phyloP scores from a whole-genome alignment of 306 rosid genomes.

The Glycine latifolia region DNA sequence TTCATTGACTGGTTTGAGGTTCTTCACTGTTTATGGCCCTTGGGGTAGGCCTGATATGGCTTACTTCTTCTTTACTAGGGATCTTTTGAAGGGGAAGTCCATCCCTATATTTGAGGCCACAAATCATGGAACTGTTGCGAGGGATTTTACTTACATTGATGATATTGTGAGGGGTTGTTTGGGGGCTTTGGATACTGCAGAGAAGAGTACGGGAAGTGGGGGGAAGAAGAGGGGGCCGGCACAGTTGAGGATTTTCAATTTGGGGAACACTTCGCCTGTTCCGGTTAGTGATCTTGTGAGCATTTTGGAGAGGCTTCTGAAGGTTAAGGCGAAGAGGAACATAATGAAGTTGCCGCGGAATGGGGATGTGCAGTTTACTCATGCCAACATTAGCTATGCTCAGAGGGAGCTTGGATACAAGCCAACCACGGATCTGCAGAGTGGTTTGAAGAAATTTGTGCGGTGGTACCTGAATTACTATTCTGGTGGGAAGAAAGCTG shows the following conservation, averaged over 20 bases:
- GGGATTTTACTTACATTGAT: constrained; percentile 98
- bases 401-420: constrained; percentile 88
- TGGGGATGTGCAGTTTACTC: constrained; percentile 95
- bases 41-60: constrained; percentile 99
- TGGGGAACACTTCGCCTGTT: constrained; percentile 94
- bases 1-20: constrained; percentile 86
- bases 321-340: constrained; percentile 83
- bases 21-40: constrained; percentile 97
- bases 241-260: constrained; percentile 87
- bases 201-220: constrained; percentile 96
- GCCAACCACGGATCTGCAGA: constrained; percentile 85
- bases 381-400: constrained; percentile 91
- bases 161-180: constrained; percentile 95
- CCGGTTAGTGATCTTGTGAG: constrained; percentile 87
- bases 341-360: constrained; percentile 86
- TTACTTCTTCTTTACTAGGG: constrained; percentile 88
- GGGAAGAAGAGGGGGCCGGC: constrained; percentile 94
- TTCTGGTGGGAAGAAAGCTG: constrained; percentile 80
- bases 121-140: constrained; percentile 88
- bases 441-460: constrained; percentile 94
- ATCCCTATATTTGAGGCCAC: constrained; percentile 85
- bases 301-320: constrained; percentile 93
- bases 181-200: constrained; percentile 91
- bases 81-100: constrained; percentile 84
- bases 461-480: constrained; percentile 91